These are phyloP conservation scores for Anisodus acutangulus DNA, from an alignment of 257 asterid genomes.

Conservation along the genomic window DNA sequence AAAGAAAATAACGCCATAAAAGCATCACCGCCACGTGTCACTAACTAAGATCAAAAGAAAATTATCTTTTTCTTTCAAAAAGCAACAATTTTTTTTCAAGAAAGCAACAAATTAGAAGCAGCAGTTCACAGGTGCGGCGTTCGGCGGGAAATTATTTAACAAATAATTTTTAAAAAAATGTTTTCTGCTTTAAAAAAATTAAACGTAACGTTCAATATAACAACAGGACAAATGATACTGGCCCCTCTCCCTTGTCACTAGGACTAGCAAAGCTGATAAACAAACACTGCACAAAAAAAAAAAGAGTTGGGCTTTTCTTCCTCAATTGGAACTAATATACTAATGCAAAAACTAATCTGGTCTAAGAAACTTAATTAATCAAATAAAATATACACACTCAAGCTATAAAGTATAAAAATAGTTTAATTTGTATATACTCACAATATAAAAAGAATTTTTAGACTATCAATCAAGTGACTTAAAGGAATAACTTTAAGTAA, in stretches of 20 bases:
- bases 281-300: not conserved
- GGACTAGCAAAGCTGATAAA: slow-evolving; percentile 14
- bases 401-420: not conserved
- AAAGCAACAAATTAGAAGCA: slow-evolving; percentile 54
- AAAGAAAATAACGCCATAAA: not conserved
- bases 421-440: not conserved
- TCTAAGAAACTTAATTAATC: not conserved
- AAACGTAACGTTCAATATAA: slow-evolving; percentile 19
- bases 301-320: not conserved
- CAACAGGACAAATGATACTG: slow-evolving; percentile 12
- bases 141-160: slow-evolving; percentile 65
- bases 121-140: slow-evolving; percentile 98
- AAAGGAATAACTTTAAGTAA: no score
- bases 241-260: not conserved
- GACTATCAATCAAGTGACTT: no score
- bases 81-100: slow-evolving; percentile 18
- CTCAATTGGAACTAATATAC: slow-evolving; percentile 31
- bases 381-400: slow-evolving; percentile 29
- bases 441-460: not conserved
- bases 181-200: not conserved
- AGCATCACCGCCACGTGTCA: slow-evolving; percentile 43
- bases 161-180: slow-evolving; percentile 14
- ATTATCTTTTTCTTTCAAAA: not conserved
- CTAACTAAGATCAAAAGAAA: not conserved
- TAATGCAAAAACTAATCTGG: not conserved